A percentile compares a stretch with the other conserved stretches of the same genome.
phyloP scores from a whole-genome alignment of 169 alveolate genomes.

The Plasmodium knowlesi region DNA sequence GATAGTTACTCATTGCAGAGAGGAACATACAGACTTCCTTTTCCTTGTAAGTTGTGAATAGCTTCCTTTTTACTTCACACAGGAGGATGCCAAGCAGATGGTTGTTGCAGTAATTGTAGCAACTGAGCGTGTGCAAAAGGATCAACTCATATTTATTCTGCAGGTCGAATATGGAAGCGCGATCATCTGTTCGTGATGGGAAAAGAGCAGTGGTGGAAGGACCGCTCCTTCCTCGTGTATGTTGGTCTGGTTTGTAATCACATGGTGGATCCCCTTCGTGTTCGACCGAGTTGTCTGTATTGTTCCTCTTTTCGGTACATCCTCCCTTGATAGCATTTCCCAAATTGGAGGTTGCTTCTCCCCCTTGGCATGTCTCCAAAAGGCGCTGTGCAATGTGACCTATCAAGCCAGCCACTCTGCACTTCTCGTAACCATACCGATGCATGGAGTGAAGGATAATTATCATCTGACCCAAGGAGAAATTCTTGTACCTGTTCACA shows the following conservation, averaged over 20 bases:
- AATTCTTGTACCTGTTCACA: constrained; percentile 3
- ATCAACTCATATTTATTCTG: constrained; percentile 18
- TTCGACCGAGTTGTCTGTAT: not conserved
- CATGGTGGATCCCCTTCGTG: not conserved
- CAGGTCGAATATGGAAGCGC: not conserved
- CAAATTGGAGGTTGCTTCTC: not conserved
- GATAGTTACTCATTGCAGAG: not conserved
- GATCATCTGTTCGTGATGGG: not conserved
- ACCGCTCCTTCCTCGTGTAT: not conserved
- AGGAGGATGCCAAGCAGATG: not conserved
- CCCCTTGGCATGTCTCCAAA: not conserved
- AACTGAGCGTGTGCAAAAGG: constrained; percentile 17
- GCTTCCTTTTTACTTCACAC: constrained; percentile 1
- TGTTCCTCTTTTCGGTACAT: not conserved
- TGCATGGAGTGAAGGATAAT: constrained; percentile 27
- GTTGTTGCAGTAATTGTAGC: constrained; percentile 49
- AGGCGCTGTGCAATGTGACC: constrained; percentile 1
- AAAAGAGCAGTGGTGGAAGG: not conserved
- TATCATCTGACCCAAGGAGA: not conserved
- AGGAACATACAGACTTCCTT: constrained; percentile 56
- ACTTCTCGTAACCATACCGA: constrained; percentile 3
- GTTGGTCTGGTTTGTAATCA: not conserved
- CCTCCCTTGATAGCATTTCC: not conserved
- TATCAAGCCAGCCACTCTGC: not conserved
- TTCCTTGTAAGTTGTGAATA: constrained; percentile 5